Evolutionary conservation across 176 grass and related monocot species (phyloP), one percentile per base, ranked within the genome.

Genomic region (Canna indica): DNA sequence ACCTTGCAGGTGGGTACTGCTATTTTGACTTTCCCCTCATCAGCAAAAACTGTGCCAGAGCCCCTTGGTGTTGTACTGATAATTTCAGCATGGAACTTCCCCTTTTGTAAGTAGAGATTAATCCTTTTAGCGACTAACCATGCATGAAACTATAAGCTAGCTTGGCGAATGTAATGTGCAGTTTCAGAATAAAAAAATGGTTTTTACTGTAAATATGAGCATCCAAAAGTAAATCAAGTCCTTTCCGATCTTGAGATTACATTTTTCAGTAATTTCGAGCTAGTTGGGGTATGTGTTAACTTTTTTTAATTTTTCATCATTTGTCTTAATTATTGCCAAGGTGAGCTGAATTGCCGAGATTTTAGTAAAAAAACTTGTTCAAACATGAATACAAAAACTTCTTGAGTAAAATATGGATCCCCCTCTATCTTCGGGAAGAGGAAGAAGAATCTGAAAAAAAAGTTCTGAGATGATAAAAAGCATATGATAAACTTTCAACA

Each of bases 1-100:
- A 59, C 4, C 79, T 36, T 47, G 6, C 84, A 99, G 94, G 84
- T 99, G 29, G 77, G 82, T 73, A 20, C 86, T 15, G 24, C 80
- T 33, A 36, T 90, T 35, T 78, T 84, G 25, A 93, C 90, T 22
- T 93, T 93, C 75, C 89, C 94, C 31, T 93, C 94, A 68, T 79
- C 78, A 32, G 94, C 94, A 8, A 15, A 78, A 72, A 88, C 88
- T 64, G 59, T 93, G 71, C 22, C 95, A 16, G 95, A 99, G 73
- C 95, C 95, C 31, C 78, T 99, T 2, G 95, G 95, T 14, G 90
- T 90, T 2, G 76, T 90, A 68, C 81, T 99, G 68, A 29, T 99
- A 42, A 94, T 99, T 71, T 94, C 95, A 4, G 84, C 95, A 25
- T 99, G 95, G 95, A 99, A 99, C 73, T 99, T 88, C 60, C 95